Evolutionary conservation across 2,329 filamentous ascomycete genomes (phyloP), one percentile per base, ranked within the genome.

Genomic region (Claviceps sp.): DNA sequence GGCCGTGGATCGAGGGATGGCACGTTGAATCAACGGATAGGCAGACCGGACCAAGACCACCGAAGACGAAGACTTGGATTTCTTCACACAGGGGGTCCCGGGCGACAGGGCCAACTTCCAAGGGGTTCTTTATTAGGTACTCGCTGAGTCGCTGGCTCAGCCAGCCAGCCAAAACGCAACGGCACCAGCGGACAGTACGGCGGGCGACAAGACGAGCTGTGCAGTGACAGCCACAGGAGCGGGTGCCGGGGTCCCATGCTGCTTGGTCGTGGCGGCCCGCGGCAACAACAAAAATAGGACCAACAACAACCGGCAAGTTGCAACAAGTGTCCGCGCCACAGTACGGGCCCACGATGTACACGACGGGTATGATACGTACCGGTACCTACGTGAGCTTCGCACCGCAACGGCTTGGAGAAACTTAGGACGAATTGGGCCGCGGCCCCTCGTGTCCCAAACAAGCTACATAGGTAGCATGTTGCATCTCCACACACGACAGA

Each of bases 401-500:
- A 34, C 11, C 45, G 13, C 22, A 34, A 34, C 13, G 24, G 30
- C 51, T 44, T 47, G 20, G 26, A 24, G 13, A 41, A 52, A 50
- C 47, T 34, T 34, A 30, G 30, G 30, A 34, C 30, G 30, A 34
- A 34, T 11, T 34, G 30, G 53, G 53, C 50, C 47, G 53, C 36
- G 50, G 47, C 53, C 50, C 47, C 50, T 54, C 53, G 53, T 54
- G 52, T 54, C 48, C 50, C 26, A 44, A 54, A 54, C 45, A 48
- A 48, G 47, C 11, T 24, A n/a, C n/a, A n/a, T n/a, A n/a, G n/a
- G n/a, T n/a, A 24, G 41, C 18, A 43, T 43, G 11, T 20, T 14
- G 18, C 20, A 43, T 43, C 18, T 22, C 41, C 41, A 22, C 18
- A 22, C 9, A 43, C 41, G 24, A 24, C 20, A 20, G 41, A 43